Evolutionary conservation across 2,329 filamentous ascomycete species (phyloP).

Genomic region (Ramichloridium luteum): DNA sequence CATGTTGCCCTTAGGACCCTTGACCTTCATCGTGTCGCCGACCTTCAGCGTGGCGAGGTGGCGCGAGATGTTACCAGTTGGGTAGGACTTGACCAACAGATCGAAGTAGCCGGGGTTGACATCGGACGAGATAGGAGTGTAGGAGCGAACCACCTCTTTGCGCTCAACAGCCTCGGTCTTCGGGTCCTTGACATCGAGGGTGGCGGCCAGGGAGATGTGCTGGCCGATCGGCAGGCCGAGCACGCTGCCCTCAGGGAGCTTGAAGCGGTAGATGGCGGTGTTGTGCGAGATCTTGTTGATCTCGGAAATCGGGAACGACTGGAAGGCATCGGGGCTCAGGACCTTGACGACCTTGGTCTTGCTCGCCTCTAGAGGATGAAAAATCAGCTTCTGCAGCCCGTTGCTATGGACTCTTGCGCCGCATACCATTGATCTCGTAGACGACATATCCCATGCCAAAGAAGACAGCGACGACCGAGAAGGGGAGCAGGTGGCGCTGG

Average conservation of each 20-base stretch:
- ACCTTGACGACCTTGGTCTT: slow-evolving; percentile 60
- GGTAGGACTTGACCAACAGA: slow-evolving; percentile 95
- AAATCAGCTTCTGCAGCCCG: background rate
- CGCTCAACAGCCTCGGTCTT: slow-evolving; percentile 55
- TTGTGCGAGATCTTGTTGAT: slow-evolving; percentile 97
- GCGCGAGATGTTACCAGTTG: slow-evolving; percentile 93
- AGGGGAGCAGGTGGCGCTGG: slow-evolving; percentile 64
- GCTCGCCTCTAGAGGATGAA: background rate
- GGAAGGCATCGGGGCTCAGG: slow-evolving; percentile 76
- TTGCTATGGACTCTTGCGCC: background rate
- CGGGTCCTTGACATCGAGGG: slow-evolving; percentile 52
- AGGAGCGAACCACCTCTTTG: slow-evolving; percentile 81
- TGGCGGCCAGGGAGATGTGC: slow-evolving; percentile 90
- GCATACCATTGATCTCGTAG: slow-evolving; percentile 1
- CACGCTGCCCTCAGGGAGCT: slow-evolving; percentile 67
- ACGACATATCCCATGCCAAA: background rate
- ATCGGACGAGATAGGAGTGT: slow-evolving; percentile 85
- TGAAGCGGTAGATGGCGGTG: slow-evolving; percentile 97
- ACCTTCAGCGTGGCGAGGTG: slow-evolving; percentile 73
- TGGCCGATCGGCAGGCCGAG: slow-evolving; percentile 96
- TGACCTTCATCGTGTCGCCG: slow-evolving; percentile 79
- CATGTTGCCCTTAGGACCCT: slow-evolving; percentile 93
- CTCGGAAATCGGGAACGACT: slow-evolving; percentile 84
- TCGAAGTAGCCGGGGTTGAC: slow-evolving; percentile 86
- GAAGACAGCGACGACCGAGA: slow-evolving; percentile 43